Evolutionary conservation across 345 rosid genomes (phyloP).

Genomic region (Firmiana major): DNA sequence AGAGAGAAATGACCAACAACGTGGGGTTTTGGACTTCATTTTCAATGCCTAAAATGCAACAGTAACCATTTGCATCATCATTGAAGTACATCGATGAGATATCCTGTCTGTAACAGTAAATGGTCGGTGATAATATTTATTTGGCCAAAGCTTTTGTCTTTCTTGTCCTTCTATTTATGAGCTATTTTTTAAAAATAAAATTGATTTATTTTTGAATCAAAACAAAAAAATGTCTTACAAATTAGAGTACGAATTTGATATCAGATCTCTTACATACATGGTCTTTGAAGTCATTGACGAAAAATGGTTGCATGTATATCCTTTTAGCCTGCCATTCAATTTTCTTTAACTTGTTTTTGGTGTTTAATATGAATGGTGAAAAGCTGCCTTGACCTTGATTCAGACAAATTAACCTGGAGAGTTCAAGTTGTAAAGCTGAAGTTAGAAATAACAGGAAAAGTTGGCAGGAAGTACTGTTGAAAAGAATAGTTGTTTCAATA

Average conservation of each 20-base stretch:
- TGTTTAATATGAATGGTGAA: not conserved
- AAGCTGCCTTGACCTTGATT: not conserved
- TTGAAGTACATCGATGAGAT: conserved; percentile 7
- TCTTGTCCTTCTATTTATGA: no score
- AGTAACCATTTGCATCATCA: not conserved
- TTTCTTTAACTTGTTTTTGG: not conserved
- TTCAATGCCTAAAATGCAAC: not conserved
- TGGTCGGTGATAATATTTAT: conserved; percentile 26
- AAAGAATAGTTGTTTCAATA: no score
- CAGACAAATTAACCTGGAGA: not conserved
- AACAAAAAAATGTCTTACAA: no score
- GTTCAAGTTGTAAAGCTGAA: not conserved
- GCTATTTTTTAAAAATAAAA: no score
- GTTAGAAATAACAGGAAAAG: not conserved
- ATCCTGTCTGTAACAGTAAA: not conserved
- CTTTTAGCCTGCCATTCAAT: not conserved
- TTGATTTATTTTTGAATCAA: no score
- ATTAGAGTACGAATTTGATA: no score
- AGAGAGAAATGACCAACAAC: conserved; percentile 4
- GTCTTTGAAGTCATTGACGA: conserved; percentile 7
- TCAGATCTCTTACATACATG: conserved; percentile 5
- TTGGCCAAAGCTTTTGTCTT: conserved; percentile 8
- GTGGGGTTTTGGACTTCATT: conserved; percentile 19
- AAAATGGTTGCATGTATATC: not conserved
- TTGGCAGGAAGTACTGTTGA: no score